Evolutionary conservation across 2,329 filamentous ascomycete species (phyloP).

Genomic region (Penicillium brevicompactum): DNA sequence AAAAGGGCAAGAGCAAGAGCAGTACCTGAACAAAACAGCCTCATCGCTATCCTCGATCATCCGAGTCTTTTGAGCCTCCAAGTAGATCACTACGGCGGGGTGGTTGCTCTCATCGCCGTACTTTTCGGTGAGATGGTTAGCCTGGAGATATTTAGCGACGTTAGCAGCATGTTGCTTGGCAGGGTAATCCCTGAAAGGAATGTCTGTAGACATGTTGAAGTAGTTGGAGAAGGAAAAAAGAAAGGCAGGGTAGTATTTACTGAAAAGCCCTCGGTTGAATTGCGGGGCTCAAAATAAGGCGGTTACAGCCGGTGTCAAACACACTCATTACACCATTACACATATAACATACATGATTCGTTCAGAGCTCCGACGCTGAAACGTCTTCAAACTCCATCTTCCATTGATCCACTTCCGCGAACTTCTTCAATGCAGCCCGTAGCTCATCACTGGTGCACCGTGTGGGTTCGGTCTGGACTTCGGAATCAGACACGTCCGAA

Average conservation of each 20-base stretch:
- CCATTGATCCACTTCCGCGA: slow-evolving; percentile 47
- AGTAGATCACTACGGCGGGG: slow-evolving; percentile 75
- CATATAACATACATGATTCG: slow-evolving; percentile 3
- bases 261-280: slow-evolving; percentile 12
- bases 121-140: slow-evolving; percentile 24
- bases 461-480: slow-evolving; percentile 13
- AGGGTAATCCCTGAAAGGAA: slow-evolving; percentile 67
- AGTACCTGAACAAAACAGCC: slow-evolving; percentile 74
- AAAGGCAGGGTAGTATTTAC: slow-evolving; percentile 1
- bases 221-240: not conserved
- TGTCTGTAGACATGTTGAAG: slow-evolving; percentile 34
- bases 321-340: not conserved
- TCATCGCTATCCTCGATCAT: slow-evolving; percentile 90
- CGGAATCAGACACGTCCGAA: slow-evolving; percentile 32
- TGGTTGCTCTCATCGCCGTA: slow-evolving; percentile 48
- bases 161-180: slow-evolving; percentile 83
- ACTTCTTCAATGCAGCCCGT: slow-evolving; percentile 38
- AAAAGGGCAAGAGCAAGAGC: not conserved
- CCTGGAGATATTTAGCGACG: slow-evolving; percentile 76
- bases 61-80: slow-evolving; percentile 80
- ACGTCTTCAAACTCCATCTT: slow-evolving; percentile 49
- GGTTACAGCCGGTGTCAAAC: slow-evolving; percentile 7
- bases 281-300: slow-evolving; percentile 20
- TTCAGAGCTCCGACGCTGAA: slow-evolving; percentile 24
- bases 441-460: slow-evolving; percentile 41